These are phyloP conservation scores for Elsinoe necatrix DNA, from an alignment of 2,329 filamentous ascomycete genomes.

Conservation along the genomic window DNA sequence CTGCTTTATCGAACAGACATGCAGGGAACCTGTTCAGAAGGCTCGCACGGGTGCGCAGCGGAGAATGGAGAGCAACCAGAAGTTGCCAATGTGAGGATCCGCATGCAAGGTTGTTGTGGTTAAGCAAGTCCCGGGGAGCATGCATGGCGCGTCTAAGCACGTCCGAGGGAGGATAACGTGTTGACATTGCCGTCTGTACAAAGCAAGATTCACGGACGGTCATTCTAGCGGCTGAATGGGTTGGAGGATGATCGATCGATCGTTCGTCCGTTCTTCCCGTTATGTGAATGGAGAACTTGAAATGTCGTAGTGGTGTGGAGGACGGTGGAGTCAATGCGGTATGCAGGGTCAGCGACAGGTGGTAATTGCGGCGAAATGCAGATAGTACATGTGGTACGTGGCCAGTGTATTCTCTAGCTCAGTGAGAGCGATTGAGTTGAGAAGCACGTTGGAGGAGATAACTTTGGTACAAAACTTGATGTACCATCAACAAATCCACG, in stretches of 20 bases:
- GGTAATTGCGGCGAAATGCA: not conserved
- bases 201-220: not conserved
- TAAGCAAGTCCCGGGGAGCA: not conserved
- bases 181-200: not conserved
- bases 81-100: not conserved
- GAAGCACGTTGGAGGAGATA: not conserved
- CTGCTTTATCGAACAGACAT: not conserved
- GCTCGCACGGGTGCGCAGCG: not conserved
- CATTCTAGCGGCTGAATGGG: not conserved
- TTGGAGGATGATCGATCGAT: not conserved
- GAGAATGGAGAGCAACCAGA: not conserved
- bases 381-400: not conserved
- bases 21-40: not conserved
- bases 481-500: not conserved
- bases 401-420: not conserved
- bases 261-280: not conserved
- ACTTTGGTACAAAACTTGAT: not conserved
- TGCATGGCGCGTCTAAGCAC: not conserved
- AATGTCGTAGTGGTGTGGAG: not conserved
- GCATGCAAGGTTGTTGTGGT: constrained; percentile 5
- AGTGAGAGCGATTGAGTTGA: not conserved
- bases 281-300: not conserved
- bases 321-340: not conserved
- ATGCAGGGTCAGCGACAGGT: not conserved
- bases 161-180: not conserved